Evolutionary conservation across 139 green algal genomes (phyloP).

Genomic region (Mesotaenium endlicherianum): DNA sequence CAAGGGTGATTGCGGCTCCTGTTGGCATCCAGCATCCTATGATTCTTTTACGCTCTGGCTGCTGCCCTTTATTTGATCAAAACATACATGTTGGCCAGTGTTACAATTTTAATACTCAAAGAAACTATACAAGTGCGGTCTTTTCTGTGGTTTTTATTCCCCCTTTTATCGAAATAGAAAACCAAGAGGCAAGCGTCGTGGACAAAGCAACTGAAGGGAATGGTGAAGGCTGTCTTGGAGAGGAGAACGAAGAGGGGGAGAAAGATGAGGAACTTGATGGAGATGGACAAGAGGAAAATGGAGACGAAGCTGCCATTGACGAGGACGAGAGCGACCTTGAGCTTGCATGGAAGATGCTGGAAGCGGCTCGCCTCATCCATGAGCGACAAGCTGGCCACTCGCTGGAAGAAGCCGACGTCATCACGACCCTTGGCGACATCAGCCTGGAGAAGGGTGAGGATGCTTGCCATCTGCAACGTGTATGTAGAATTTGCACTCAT

Average conservation of each 20-base stretch:
- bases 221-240: background rate
- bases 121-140: background rate
- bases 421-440: constrained; percentile 44
- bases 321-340: constrained; percentile 64
- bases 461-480: background rate
- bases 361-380: constrained; percentile 53
- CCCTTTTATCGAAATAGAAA: background rate
- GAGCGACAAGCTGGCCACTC: constrained; percentile 11
- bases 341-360: constrained; percentile 67
- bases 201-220: background rate
- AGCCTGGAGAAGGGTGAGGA: constrained; percentile 42
- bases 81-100: background rate
- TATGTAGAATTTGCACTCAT: background rate
- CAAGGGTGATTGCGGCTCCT: background rate
- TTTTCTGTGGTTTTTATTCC: background rate
- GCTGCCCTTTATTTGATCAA: background rate
- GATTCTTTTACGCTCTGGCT: background rate
- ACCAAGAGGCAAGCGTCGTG: background rate
- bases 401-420: constrained; percentile 49
- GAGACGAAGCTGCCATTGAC: constrained; percentile 37
- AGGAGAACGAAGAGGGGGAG: constrained; percentile 5
- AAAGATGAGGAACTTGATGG: constrained; percentile 48
- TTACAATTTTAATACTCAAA: background rate
- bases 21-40: background rate
- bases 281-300: constrained; percentile 30